Evolutionary conservation across 2,329 filamentous ascomycete genomes (phyloP).

Genomic region (Penicillium rolfsii): DNA sequence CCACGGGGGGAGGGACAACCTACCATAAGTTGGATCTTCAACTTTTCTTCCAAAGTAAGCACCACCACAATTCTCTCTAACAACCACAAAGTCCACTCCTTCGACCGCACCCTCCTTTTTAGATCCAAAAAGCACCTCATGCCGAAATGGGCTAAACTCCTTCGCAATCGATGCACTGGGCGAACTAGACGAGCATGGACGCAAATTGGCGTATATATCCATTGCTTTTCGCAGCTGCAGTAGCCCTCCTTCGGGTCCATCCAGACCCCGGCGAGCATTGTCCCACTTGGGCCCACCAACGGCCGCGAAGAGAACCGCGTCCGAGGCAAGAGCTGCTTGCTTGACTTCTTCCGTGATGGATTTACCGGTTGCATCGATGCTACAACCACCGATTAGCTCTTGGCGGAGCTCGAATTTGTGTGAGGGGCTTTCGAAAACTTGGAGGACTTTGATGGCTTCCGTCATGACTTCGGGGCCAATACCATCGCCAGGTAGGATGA

Average conservation of each 20-base stretch:
- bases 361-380: constrained; percentile 76
- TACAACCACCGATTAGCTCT: constrained; percentile 82
- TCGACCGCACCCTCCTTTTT: constrained; percentile 41
- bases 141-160: constrained; percentile 79
- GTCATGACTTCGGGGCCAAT: constrained; percentile 72
- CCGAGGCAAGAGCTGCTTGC: constrained; percentile 73
- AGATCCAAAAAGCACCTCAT: constrained; percentile 63
- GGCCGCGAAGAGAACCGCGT: constrained; percentile 84
- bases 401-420: constrained; percentile 80
- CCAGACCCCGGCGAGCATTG: constrained; percentile 62
- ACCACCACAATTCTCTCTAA: constrained; percentile 49
- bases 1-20: background rate
- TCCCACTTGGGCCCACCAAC: constrained; percentile 95
- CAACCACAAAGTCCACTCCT: constrained; percentile 76
- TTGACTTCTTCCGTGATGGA: constrained; percentile 80
- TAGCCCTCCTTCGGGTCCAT: constrained; percentile 86
- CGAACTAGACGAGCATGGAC: constrained; percentile 77
- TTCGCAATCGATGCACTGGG: constrained; percentile 71
- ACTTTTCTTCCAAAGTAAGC: constrained; percentile 48
- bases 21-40: constrained; percentile 43
- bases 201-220: constrained; percentile 85
- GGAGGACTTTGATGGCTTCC: constrained; percentile 64
- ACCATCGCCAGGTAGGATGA: constrained; percentile 76
- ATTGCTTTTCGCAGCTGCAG: constrained; percentile 84
- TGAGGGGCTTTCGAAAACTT: constrained; percentile 68